Evolutionary conservation across 768 basidiomycete species (phyloP), one percentile per base, ranked within the genome.

Genomic region (Podaxis sp.): DNA sequence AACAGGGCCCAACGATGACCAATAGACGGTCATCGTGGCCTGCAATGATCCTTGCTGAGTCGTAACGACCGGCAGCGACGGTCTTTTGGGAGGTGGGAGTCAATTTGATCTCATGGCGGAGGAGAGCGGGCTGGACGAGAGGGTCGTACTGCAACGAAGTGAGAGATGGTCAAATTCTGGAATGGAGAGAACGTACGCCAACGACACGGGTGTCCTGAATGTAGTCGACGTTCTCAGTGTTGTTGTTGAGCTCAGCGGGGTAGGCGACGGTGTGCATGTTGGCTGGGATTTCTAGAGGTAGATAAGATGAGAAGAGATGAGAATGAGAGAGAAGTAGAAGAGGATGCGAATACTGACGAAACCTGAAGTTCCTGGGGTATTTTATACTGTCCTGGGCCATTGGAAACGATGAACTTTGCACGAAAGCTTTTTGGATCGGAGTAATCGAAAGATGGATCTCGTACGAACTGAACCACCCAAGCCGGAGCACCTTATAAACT

Each of bases 1-100:
- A 95, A 79, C 96, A 99, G 26, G 96, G 96, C 2, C 96, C 96
- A 66, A 98, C 90, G 69, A 99, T 82, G 70, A 98, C 95, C 48
- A 99, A 80, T 2, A 99, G 66, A 51, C 95, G 87, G 65, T 93
- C 89, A 67, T 96, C 95, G 41, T 87, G 84, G 24, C 95, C 95
- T 0, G 91, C 86, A 36, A 95, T 80, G 67, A 96, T 87, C 62
- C 86, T 81, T 0, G 95, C 91, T 0, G 93, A 84, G 64, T 82
- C 81, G 79, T 86, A 89, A 65, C 96, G 89, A 3, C 94, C 89
- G 17, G 82, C 74, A 2, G 92, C 87, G 73, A 97, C 91, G 20
- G 91, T 95, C 67, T 80, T 83, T 67, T 86, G 84, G 0, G 94
- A 90, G 8, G 75, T 75, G 12, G 80, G 68, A 17, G 88, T 78